These are phyloP conservation scores for Cynanchum wilfordii DNA, from an alignment of 257 asterid species.

Conservation along the genomic window DNA sequence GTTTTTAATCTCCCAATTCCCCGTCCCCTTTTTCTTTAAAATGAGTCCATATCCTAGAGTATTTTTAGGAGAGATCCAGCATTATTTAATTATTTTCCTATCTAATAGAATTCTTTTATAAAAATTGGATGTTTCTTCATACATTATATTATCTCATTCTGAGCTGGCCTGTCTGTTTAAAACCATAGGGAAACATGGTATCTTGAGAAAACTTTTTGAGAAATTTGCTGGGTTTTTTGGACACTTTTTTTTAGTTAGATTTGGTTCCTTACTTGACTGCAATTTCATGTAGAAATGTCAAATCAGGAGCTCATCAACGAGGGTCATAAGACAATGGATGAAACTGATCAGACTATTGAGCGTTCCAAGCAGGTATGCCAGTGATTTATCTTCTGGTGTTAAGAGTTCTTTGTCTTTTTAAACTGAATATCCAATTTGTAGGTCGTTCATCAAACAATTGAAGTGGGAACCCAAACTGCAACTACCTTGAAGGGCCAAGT, in stretches of 20 bases:
- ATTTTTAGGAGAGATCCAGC: not conserved
- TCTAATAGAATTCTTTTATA: not conserved
- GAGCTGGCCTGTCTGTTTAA: not conserved
- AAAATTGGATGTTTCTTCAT: not conserved
- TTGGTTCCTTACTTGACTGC: not conserved
- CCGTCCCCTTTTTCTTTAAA: not conserved
- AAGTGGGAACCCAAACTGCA: constrained; percentile 95
- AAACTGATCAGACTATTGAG: constrained; percentile 98
- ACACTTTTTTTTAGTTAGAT: not conserved
- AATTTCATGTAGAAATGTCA: constrained; percentile 68
- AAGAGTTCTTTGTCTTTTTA: constrained; percentile 12
- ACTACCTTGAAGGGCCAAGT: constrained; percentile 92
- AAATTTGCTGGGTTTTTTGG: not conserved
- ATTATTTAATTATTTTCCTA: not conserved
- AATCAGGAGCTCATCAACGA: constrained; percentile 86
- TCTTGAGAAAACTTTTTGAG: not conserved
- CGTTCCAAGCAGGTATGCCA: constrained; percentile 88
- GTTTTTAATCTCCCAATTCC: not conserved
- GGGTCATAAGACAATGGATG: constrained; percentile 79
- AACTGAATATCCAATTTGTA: constrained; percentile 28
- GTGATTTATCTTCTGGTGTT: constrained; percentile 17
- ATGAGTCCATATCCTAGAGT: not conserved
- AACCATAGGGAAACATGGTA: not conserved
- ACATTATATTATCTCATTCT: not conserved
- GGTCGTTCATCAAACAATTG: constrained; percentile 98